phyloP scores from a whole-genome alignment of 1,284 basidiomycete species.

The Porodaedalea pini region DNA sequence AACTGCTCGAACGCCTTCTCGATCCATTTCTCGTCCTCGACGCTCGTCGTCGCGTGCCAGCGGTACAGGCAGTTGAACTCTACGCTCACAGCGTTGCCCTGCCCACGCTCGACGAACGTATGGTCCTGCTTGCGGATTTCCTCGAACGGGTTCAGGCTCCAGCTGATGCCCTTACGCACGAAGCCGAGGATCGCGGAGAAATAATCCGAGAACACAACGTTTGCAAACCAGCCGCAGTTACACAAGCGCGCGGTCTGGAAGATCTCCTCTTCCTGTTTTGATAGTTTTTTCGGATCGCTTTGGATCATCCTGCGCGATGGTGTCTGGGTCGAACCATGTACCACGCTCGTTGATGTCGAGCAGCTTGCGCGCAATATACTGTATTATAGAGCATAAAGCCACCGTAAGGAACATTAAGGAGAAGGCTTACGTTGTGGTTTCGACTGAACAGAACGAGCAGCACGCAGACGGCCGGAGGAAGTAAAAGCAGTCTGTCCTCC shows the following conservation, averaged over 20 bases:
- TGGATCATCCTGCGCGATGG: conserved; percentile 22
- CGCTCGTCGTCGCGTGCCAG: conserved; percentile 76
- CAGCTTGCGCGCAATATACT: conserved; percentile 51
- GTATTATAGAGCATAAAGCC: not conserved
- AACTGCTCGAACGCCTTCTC: conserved; percentile 42
- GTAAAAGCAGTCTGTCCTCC: conserved; percentile 69
- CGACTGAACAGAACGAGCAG: conserved; percentile 49
- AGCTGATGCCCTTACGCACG: conserved; percentile 23
- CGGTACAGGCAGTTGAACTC: conserved; percentile 32
- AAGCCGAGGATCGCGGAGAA: conserved; percentile 28
- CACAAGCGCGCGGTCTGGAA: conserved; percentile 37
- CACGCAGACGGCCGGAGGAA: conserved; percentile 48
- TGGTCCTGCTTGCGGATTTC: conserved; percentile 27
- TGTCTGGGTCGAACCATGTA: conserved; percentile 32
- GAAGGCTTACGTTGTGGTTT: conserved; percentile 44
- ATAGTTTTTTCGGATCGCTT: conserved; percentile 19
- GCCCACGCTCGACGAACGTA: conserved; percentile 27
- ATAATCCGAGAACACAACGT: conserved; percentile 28
- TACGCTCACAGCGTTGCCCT: conserved; percentile 28
- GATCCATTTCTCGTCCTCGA: conserved; percentile 69
- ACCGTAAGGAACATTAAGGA: not conserved
- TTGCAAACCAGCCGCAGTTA: conserved; percentile 34
- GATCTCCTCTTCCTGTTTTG: conserved; percentile 34
- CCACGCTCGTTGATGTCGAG: conserved; percentile 51
- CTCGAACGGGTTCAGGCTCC: conserved; percentile 25